Evolutionary conservation across 1,284 basidiomycete genomes (phyloP).

Genomic region (Marasmius fiardii): DNA sequence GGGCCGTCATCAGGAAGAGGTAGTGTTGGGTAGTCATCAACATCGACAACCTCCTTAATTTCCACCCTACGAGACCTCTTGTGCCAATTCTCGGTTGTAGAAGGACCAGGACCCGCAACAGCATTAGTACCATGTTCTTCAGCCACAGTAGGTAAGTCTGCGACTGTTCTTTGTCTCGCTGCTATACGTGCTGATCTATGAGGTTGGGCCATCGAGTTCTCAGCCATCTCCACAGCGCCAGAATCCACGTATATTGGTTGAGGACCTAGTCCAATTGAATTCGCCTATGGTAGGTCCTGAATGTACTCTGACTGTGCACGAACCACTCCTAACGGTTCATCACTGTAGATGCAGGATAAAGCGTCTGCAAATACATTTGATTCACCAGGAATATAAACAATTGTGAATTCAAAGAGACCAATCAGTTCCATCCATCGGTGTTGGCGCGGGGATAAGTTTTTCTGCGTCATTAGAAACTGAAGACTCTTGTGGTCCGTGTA

Average conservation of each 20-base stretch:
- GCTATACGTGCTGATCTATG: not conserved
- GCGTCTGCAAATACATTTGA: conserved; percentile 30
- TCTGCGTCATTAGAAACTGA: not conserved
- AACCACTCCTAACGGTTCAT: conserved; percentile 20
- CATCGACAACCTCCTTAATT: not conserved
- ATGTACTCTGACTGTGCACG: not conserved
- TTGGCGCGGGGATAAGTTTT: not conserved
- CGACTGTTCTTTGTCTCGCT: not conserved
- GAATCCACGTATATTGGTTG: not conserved
- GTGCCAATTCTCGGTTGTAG: not conserved
- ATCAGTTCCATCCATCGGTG: not conserved
- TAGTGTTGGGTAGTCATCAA: not conserved
- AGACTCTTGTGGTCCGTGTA: not conserved
- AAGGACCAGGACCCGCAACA: not conserved
- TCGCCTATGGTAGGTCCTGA: not conserved
- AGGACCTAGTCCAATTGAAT: not conserved
- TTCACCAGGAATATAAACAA: conserved; percentile 29
- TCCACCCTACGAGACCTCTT: not conserved
- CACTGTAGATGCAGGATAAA: conserved; percentile 30
- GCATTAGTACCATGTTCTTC: not conserved
- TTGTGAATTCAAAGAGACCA: conserved; percentile 24
- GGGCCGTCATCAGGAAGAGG: not conserved
- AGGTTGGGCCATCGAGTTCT: not conserved
- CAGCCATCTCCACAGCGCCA: not conserved
- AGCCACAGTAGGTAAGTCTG: not conserved